Base-by-base conservation (phyloP, 169 alveolate species). In the Plasmodium coatneyi region DNA sequence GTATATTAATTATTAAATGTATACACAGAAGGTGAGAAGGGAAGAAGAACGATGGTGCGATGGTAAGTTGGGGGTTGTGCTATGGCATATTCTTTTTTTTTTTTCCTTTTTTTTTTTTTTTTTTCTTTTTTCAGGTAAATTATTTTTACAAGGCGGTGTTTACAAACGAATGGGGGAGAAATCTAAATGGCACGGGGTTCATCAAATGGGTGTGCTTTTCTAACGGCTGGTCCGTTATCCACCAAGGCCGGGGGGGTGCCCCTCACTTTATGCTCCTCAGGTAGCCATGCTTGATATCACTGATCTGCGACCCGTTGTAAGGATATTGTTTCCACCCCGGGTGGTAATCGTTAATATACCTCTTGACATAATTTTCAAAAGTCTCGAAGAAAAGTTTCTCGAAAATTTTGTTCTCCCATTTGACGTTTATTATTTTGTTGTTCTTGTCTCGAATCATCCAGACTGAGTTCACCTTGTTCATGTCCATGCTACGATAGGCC, bases 391-490 rank as follows among this genome's bases (percentile, higher is more conserved):
- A 97, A 25, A 94, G 89, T 32, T 92, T 95, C 36, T 97, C 97
- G 71, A 97, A 97, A 54, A 83, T 95, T 43, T 92, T 95, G 80
- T 91, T 94, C 39, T 94, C 97, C 98, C 98, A 97, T 72, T 95
- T 96, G 71, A 97, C 92, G 22, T 95, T 97, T 70, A 97, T 92
- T 16, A 94, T 95, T 43, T 93, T 95, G 19, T 97, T 97, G 70
- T 94, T 95, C 56, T 90, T 92, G 83, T 97, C 98, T 76, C 94
- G 89, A 12, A 97, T 80, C 92, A 93, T 49, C 98, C 98, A 97
- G 1, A 96, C 96, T 16, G 97, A 80, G 60, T 95, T 95, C 22
- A 82, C 92, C 76, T 83, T 94, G 22, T 84, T 82, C 84, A 90
- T 74, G 43, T 83, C 92, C 32, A 83, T 94, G 70, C 46, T 80